phyloP scores from a whole-genome alignment of 805 yeast genomes.

The Monosporozyma aerobia region DNA sequence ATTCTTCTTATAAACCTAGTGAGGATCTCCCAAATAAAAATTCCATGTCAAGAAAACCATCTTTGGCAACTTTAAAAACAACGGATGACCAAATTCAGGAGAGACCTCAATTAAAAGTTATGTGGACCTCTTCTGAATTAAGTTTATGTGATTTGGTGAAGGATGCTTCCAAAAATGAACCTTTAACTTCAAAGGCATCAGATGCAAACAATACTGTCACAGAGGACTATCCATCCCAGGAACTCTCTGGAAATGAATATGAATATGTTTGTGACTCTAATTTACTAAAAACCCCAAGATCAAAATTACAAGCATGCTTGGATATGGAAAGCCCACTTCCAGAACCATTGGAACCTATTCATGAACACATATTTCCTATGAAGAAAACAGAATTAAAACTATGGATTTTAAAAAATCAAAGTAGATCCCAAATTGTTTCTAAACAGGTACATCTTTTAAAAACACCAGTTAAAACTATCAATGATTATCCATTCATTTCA shows the following conservation, averaged over 20 bases:
- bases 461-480: slow-evolving; percentile 33
- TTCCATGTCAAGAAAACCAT: background rate
- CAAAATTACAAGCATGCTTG: slow-evolving; percentile 6
- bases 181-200: background rate
- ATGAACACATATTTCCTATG: slow-evolving; percentile 42
- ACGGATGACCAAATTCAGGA: background rate
- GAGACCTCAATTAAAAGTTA: background rate
- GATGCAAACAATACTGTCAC: background rate
- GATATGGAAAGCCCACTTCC: slow-evolving; percentile 6
- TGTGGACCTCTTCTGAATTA: slow-evolving; percentile 3
- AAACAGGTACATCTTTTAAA: slow-evolving; percentile 35
- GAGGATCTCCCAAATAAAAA: background rate
- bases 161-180: background rate
- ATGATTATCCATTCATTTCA: slow-evolving; percentile 45
- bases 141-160: background rate
- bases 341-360: slow-evolving; percentile 16
- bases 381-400: slow-evolving; percentile 34
- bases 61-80: background rate
- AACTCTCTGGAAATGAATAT: slow-evolving; percentile 5
- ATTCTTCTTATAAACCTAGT: background rate
- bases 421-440: slow-evolving; percentile 26
- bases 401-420: slow-evolving; percentile 35
- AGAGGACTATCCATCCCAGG: background rate
- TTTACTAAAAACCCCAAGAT: slow-evolving; percentile 8
- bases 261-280: slow-evolving; percentile 18